A percentile compares a stretch with the other conserved stretches of the same genome.
Evolutionary conservation across 1,284 basidiomycete genomes (phyloP).

Genomic region (Porodaedalea pini): DNA sequence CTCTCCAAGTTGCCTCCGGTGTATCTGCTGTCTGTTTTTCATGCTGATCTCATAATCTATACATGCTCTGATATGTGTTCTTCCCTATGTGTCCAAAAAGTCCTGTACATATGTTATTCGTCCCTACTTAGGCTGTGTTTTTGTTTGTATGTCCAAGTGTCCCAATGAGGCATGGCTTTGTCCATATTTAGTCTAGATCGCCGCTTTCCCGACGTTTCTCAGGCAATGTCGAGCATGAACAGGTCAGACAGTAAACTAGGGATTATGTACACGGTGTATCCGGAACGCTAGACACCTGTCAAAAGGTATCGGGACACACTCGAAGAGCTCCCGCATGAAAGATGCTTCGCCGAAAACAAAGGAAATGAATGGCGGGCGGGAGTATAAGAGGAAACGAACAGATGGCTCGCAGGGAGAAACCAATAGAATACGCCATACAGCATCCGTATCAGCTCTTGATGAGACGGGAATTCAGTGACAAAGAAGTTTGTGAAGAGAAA

Average conservation of each 20-base stretch:
- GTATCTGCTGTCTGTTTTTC: background rate
- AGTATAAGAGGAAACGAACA: too few relatives aligned
- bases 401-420: too few relatives aligned
- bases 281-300: background rate
- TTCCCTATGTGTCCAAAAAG: too few relatives aligned
- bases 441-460: too few relatives aligned
- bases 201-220: background rate
- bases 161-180: background rate
- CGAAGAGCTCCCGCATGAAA: too few relatives aligned
- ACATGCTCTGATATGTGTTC: background rate
- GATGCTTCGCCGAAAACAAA: too few relatives aligned
- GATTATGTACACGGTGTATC: background rate
- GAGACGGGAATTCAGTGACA: too few relatives aligned
- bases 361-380: too few relatives aligned
- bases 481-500: background rate
- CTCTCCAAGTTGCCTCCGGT: background rate
- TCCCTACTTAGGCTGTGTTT: background rate
- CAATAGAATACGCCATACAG: too few relatives aligned
- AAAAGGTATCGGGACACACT: background rate
- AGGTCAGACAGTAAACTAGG: background rate
- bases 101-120: too few relatives aligned
- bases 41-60: background rate
- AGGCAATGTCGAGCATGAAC: background rate
- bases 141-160: too few relatives aligned
- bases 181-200: background rate